Evolutionary conservation across 2,329 filamentous ascomycete species (phyloP), one percentile per base, ranked within the genome.

Genomic region (Diaporthe ilicicola): DNA sequence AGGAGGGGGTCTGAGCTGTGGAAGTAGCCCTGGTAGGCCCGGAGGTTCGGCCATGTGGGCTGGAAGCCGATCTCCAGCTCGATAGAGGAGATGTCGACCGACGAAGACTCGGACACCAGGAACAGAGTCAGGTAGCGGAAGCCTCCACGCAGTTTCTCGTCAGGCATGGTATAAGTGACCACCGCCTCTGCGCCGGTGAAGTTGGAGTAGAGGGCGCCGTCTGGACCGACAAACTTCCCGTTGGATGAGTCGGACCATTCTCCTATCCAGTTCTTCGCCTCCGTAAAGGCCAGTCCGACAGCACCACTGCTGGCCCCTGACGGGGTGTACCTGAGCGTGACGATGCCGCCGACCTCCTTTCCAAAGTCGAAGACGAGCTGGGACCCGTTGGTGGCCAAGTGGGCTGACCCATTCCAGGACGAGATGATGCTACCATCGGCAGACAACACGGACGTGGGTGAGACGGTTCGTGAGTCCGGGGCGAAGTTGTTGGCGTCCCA

Each of bases 401-500:
- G 51, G 3, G 73, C 69, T 0, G 68, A 48, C 32, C 72, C 74
- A 7, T 78, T 70, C 76, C 81, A 81, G 50, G 73, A 37, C 6
- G 77, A 77, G 75, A 80, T 79, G 67, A 70, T 71, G 46, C 73
- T 77, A 56, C 75, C 80, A 68, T 76, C 81, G 4, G 74, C 75
- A 1, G 80, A 81, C 4, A 86, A 80, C 24, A 85, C 80, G 19
- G 78, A 82, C 53, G 78, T 78, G 1, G 89, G 89, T 4, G 77
- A 75, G 3, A 89, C 82, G 5, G 78, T 86, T 44, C 89, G 82
- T 2, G 86, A 86, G 7, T 80, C 69, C 0, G 89, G 88, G 1
- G 89, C 85, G 74, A 85, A 89, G 61, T 88, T 90, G 74, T 89
- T 86, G 1, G 82, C 77, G 39, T 91, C 85, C 89, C 89, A 91